phyloP scores from a whole-genome alignment of 257 asterid genomes.

The Lycium barbarum region DNA sequence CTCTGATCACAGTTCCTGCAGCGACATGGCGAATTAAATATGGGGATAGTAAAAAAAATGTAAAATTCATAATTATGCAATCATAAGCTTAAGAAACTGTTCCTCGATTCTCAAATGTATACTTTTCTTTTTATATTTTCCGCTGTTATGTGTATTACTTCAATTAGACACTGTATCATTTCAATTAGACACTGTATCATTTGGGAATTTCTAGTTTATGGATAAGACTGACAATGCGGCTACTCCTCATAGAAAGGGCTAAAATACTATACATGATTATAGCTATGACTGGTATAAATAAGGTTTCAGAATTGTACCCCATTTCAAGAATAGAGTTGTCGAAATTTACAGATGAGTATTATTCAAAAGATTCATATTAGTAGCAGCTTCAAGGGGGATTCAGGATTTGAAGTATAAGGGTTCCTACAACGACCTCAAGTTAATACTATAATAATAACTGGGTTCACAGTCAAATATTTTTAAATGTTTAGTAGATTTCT shows the following conservation, averaged over 20 bases:
- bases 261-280: neutral
- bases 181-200: neutral
- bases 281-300: neutral
- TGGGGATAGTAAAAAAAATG: neutral
- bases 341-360: neutral
- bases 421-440: too few species aligned
- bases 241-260: neutral
- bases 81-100: neutral
- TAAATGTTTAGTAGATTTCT: too few species aligned
- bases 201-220: neutral
- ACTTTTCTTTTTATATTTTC: too few species aligned
- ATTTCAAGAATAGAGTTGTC: neutral
- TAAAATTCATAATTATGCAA: neutral
- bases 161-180: neutral
- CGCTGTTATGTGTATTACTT: neutral
- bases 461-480: too few species aligned
- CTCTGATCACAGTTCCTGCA: conserved; percentile 81
- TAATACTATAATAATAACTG: too few species aligned
- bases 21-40: neutral
- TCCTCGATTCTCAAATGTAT: neutral
- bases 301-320: too few species aligned
- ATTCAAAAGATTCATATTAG: neutral
- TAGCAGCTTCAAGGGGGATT: too few species aligned
- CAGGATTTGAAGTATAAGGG: too few species aligned
- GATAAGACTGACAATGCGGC: neutral